Percentiles rank a stretch among this genome's conserved stretches.
These are phyloP conservation scores for Macroventuria anomochaeta DNA, from an alignment of 2,329 filamentous ascomycete genomes.

Conservation along the genomic window DNA sequence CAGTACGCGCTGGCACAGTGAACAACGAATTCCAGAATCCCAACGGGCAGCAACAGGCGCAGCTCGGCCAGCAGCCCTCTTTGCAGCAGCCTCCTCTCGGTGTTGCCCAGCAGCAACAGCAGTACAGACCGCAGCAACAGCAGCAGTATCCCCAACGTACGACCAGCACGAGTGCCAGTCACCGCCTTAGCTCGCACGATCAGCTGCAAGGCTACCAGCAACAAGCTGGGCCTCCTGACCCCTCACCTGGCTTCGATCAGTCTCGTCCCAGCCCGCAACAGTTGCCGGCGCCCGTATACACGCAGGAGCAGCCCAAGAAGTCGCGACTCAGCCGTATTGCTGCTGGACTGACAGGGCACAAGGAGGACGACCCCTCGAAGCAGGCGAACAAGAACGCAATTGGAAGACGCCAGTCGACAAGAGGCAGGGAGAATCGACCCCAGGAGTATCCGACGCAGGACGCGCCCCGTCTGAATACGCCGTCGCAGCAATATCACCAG, in stretches of 20 bases:
- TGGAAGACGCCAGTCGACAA: slow-evolving; percentile 44
- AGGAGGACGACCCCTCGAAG: slow-evolving; percentile 41
- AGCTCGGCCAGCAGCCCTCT: slow-evolving; percentile 17
- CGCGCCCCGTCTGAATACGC: slow-evolving; percentile 27
- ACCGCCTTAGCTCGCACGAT: slow-evolving; percentile 40
- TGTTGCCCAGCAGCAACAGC: slow-evolving; percentile 17
- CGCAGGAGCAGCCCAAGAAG: slow-evolving; percentile 36
- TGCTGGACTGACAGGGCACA: slow-evolving; percentile 36
- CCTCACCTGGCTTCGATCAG: slow-evolving; percentile 32
- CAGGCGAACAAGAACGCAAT: slow-evolving; percentile 41
- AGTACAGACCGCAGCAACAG: slow-evolving; percentile 13
- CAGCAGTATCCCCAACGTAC: slow-evolving; percentile 36
- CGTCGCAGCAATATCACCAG: slow-evolving; percentile 36
- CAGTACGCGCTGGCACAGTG: slow-evolving; percentile 43
- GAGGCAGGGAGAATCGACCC: slow-evolving; percentile 42
- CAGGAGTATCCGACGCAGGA: slow-evolving; percentile 38
- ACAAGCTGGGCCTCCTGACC: slow-evolving; percentile 27
- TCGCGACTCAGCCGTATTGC: slow-evolving; percentile 45
- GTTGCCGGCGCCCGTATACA: slow-evolving; percentile 19
- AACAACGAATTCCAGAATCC: slow-evolving; percentile 39
- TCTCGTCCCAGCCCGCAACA: slow-evolving; percentile 6
- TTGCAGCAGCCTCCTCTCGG: slow-evolving; percentile 18
- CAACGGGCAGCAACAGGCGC: slow-evolving; percentile 18
- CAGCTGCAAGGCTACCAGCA: slow-evolving; percentile 42
- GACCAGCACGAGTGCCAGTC: slow-evolving; percentile 42